phyloP scores from a whole-genome alignment of 1,139 yeast species.

The Debaryomyces subglobosus region DNA sequence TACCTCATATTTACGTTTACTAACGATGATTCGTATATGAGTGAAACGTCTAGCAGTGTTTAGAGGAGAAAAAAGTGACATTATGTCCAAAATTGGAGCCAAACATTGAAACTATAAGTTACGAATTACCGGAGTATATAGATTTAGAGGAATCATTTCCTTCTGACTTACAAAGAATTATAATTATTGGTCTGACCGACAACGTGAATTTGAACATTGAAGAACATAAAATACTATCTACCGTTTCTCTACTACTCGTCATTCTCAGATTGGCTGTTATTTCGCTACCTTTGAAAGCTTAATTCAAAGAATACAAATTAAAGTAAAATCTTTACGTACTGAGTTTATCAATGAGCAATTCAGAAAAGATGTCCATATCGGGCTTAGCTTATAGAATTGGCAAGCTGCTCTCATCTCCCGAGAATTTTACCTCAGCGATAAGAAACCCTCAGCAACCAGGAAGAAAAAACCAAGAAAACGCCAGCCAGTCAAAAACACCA shows the following conservation, averaged over 20 bases:
- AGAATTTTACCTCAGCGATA: too few relatives aligned
- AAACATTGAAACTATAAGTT: not conserved
- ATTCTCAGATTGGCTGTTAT: not conserved
- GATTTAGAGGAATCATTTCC: not conserved
- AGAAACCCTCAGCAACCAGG: too few relatives aligned
- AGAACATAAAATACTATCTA: not conserved
- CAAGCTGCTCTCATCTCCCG: not conserved
- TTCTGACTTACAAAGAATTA: not conserved
- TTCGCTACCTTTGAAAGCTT: not conserved
- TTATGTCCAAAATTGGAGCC: not conserved
- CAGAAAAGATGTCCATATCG: not conserved
- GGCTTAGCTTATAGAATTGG: not conserved
- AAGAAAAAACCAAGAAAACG: too few relatives aligned
- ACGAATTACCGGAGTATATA: not conserved
- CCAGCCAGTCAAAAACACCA: too few relatives aligned
- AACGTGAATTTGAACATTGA: not conserved
- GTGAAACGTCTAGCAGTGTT: not conserved
- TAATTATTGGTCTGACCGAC: not conserved
- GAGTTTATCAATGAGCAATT: not conserved
- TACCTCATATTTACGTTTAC: not conserved
- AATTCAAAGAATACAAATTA: not conserved
- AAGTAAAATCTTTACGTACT: not conserved
- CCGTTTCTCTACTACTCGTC: not conserved
- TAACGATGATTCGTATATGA: not conserved
- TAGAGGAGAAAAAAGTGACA: not conserved